Percentiles rank a stretch among this genome's conserved stretches.
These are phyloP conservation scores for Anthostomella pinea DNA, from an alignment of 2,329 filamentous ascomycete genomes.

Conservation along the genomic window DNA sequence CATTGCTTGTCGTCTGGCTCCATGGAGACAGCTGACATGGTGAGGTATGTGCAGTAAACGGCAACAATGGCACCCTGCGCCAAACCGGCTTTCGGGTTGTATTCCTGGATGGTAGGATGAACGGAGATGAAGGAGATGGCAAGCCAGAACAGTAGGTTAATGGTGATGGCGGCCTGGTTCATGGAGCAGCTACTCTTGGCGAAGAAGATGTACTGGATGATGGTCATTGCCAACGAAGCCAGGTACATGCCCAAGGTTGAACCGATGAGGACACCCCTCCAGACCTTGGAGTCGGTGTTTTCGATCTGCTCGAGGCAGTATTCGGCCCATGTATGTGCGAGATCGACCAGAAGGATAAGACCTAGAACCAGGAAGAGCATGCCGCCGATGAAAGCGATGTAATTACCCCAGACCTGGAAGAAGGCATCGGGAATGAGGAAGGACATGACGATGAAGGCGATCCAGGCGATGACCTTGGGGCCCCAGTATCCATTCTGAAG, in stretches of 20 bases:
- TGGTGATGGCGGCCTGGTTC: slow-evolving; percentile 94
- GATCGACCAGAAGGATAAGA: slow-evolving; percentile 85
- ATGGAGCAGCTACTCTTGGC: slow-evolving; percentile 77
- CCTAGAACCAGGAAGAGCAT: slow-evolving; percentile 93
- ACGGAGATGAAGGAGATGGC: slow-evolving; percentile 80
- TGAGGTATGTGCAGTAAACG: slow-evolving; percentile 97
- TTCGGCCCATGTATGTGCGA: slow-evolving; percentile 96
- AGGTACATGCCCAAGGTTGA: slow-evolving; percentile 94
- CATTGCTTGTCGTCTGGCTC: slow-evolving; percentile 91
- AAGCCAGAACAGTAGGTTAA: slow-evolving; percentile 85
- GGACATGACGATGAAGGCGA: slow-evolving; percentile 80
- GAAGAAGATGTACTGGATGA: slow-evolving; percentile 97
- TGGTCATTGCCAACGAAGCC: slow-evolving; percentile 86
- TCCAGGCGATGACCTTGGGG: slow-evolving; percentile 88
- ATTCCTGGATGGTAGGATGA: slow-evolving; percentile 84
- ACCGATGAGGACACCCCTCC: slow-evolving; percentile 84
- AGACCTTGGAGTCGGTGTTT: slow-evolving; percentile 76
- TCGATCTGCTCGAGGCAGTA: slow-evolving; percentile 94
- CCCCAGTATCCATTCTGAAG: slow-evolving; percentile 99
- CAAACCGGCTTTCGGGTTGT: slow-evolving; percentile 88
- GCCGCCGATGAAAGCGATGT: slow-evolving; percentile 81
- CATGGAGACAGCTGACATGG: slow-evolving; percentile 98
- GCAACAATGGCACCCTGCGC: slow-evolving; percentile 98
- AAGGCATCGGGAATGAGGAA: slow-evolving; percentile 95
- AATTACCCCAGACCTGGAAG: slow-evolving; percentile 95